Base-by-base conservation (phyloP, 768 basidiomycete genomes). In the Calocybe cyanea region DNA sequence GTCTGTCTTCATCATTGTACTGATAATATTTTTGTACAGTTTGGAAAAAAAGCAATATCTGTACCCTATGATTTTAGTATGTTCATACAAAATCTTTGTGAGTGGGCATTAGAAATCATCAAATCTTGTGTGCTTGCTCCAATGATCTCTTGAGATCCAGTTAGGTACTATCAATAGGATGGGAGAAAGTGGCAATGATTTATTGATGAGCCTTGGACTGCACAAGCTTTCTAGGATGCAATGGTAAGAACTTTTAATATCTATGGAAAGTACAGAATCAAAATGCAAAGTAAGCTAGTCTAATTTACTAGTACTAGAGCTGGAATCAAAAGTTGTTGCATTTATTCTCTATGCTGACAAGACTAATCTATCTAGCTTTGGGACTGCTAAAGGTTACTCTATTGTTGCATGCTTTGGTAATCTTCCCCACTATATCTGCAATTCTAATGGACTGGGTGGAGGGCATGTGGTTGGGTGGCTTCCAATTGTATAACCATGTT, bases 311-410 rank as follows among this genome's bases (percentile, higher is more conserved):
- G 34, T 35, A 7, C n/a, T n/a, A 6, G n/a, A 7, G 7, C 17
- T n/a, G 11, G 25, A 28, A 6, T 6, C 19, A 33, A 24, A 31
- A 15, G 9, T 49, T 39, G 21, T 21, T 17, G 51, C 19, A n/a
- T 38, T 66, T 20, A 65, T 71, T 19, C 33, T 73, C 0, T 74
- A 71, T 59, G 65, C 70, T 5, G 70, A 74, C 52, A 72, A 72
- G 40, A 61, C 64, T 1, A 59, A 62, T 11, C 49, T 72, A 1
- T 72, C 67, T 2, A 59, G 62, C 2, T 71, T 71, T 54, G 65
- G 69, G 0, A 65, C 61, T 2, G 56, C 52, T 30, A 69, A 70
- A 43, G 71, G 60, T 1, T 67, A 72, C 41, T 70, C 66, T 0
- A 64, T 71, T 2, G 47, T 72, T 34, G 64, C 58, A 1, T 43